Conservation (phyloP, 75 land plant genomes). For the Azolla pinnata region DNA sequence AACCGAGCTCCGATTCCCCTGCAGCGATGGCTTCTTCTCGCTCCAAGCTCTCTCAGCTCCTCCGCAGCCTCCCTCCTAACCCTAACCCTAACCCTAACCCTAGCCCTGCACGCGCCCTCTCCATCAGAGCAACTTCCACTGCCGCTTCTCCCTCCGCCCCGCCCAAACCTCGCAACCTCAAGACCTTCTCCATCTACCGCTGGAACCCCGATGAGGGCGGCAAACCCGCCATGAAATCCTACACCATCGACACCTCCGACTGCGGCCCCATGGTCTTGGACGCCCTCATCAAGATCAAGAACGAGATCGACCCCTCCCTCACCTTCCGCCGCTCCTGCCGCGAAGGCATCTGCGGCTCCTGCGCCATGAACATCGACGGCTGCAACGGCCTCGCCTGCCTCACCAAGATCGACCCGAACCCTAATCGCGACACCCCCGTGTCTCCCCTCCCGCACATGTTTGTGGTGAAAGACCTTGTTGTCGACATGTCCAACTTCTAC, state of each 20-base stretch:
- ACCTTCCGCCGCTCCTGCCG: constrained; percentile 91
- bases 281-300: constrained; percentile 93
- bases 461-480: constrained; percentile 88
- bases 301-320: constrained; percentile 73
- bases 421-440: constrained; percentile 31
- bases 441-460: constrained; percentile 94
- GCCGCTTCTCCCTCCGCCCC: not conserved
- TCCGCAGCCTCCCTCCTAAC: too few relatives aligned
- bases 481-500: constrained; percentile 94
- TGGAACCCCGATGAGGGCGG: constrained; percentile 43
- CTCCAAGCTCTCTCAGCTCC: too few relatives aligned
- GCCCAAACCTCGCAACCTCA: constrained; percentile 17
- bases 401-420: constrained; percentile 54
- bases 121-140: not conserved
- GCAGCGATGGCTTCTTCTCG: too few relatives aligned
- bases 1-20: too few relatives aligned
- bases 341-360: constrained; percentile 98
- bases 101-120: not conserved
- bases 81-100: not conserved
- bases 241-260: constrained; percentile 57
- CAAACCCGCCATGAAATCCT: constrained; percentile 40
- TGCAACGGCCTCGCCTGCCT: constrained; percentile 88
- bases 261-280: constrained; percentile 99
- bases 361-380: constrained; percentile 96
- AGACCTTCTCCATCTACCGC: constrained; percentile 52